Conservation (phyloP, 495 filamentous ascomycete species). For the Neurospora pannonica region DNA sequence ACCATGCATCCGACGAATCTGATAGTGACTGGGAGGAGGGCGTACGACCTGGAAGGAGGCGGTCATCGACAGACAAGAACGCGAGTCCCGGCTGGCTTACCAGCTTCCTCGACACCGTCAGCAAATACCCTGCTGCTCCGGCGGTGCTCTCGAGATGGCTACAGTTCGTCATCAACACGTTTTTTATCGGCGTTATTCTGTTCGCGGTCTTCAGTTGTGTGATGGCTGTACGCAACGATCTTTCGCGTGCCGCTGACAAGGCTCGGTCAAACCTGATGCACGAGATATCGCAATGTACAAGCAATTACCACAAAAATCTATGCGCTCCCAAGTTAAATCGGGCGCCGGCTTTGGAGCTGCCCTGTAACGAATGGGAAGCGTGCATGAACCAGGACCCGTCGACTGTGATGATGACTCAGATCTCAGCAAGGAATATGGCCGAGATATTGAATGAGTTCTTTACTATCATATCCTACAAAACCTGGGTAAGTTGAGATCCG, state of each 20-base stretch:
- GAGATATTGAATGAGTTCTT: constrained; percentile 40
- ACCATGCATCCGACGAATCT: constrained; percentile 49
- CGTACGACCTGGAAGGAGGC: constrained; percentile 11
- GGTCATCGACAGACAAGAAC: constrained; percentile 18
- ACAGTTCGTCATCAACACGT: constrained; percentile 68
- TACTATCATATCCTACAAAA: constrained; percentile 35
- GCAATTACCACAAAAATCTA: constrained; percentile 60
- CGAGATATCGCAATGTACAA: constrained; percentile 62
- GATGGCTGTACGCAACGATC: constrained; percentile 62
- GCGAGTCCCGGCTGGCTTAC: constrained; percentile 30
- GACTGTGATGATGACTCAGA: constrained; percentile 29
- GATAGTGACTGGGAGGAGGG: constrained; percentile 29
- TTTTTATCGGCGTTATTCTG: constrained; percentile 55
- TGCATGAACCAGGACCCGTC: constrained; percentile 65
- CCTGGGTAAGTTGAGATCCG: constrained; percentile 57
- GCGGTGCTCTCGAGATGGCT: constrained; percentile 78
- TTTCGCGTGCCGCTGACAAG: constrained; percentile 57
- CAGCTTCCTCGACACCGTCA: constrained; percentile 57
- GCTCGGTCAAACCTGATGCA: constrained; percentile 53
- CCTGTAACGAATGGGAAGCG: constrained; percentile 69
- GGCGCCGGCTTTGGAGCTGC: constrained; percentile 59
- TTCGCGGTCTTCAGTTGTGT: constrained; percentile 65
- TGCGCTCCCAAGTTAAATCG: constrained; percentile 50
- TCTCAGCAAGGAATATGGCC: constrained; percentile 34
- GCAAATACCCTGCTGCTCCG: constrained; percentile 76